phyloP scores from a whole-genome alignment of 2,329 filamentous ascomycete species.

The Colletotrichum gloeosporioides region DNA sequence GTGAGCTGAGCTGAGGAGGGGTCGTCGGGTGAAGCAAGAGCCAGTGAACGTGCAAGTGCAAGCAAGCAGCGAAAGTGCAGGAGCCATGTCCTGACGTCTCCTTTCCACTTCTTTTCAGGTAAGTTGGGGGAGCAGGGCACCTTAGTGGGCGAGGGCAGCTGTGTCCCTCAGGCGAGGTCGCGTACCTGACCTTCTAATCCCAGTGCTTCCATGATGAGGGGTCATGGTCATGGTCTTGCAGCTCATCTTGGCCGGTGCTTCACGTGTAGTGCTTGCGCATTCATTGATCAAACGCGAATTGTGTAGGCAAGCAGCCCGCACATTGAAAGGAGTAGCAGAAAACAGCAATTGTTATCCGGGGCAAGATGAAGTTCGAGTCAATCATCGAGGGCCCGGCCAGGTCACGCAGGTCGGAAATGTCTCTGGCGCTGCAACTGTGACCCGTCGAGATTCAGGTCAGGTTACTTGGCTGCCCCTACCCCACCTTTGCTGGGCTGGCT shows the following conservation, averaged over 20 bases:
- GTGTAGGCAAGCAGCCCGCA: not conserved
- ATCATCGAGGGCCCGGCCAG: not conserved
- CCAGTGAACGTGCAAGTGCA: not conserved
- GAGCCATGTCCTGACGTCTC: not conserved
- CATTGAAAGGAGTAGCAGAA: not conserved
- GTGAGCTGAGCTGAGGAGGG: not conserved
- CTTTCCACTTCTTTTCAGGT: not conserved
- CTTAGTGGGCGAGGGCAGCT: not conserved
- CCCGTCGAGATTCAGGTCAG: slow-evolving; percentile 17
- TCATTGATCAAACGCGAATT: not conserved
- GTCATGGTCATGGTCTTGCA: not conserved
- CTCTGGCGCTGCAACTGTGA: not conserved
- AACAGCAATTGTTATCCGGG: not conserved
- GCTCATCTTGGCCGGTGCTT: not conserved
- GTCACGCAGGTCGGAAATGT: not conserved
- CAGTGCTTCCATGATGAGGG: not conserved
- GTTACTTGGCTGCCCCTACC: slow-evolving; percentile 15
- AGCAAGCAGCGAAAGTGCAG: not conserved
- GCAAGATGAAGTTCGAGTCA: not conserved
- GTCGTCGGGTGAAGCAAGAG: not conserved
- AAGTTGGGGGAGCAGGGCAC: not conserved
- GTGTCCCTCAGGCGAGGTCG: not conserved
- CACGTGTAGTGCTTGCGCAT: not conserved
- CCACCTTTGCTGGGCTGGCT: slow-evolving; percentile 18
- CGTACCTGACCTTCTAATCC: not conserved